Evolutionary conservation across 1,139 yeast genomes (phyloP).

Genomic region (Yamadazyma siamensis): DNA sequence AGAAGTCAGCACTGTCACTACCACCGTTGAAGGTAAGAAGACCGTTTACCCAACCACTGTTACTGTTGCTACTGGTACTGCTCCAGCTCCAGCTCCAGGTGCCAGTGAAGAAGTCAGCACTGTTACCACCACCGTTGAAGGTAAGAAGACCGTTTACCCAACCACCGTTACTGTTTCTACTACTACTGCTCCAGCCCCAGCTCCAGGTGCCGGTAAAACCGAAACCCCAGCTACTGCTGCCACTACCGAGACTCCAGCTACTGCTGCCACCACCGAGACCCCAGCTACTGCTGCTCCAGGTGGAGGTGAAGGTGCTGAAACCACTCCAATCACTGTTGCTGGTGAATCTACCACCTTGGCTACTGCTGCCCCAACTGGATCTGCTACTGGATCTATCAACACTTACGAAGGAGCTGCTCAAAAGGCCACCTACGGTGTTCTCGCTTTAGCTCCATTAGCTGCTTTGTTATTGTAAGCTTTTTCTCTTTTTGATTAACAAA

Average conservation of each 20-base stretch:
- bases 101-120: too few relatives aligned
- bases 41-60: slow-evolving; percentile 5
- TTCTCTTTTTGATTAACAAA: slow-evolving; percentile 1
- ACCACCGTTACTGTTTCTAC: slow-evolving; percentile 1
- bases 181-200: slow-evolving; percentile 4
- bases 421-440: slow-evolving; percentile 17
- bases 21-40: slow-evolving; percentile 9
- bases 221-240: slow-evolving; percentile 19
- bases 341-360: slow-evolving; percentile 14
- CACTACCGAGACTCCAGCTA: background rate
- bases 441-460: slow-evolving; percentile 12
- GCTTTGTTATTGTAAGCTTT: slow-evolving; percentile 13
- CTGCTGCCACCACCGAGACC: slow-evolving; percentile 9
- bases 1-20: slow-evolving; percentile 2
- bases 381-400: slow-evolving; percentile 15
- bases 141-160: slow-evolving; percentile 5
- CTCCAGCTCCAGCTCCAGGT: slow-evolving; percentile 4
- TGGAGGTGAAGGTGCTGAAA: slow-evolving; percentile 13
- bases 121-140: slow-evolving; percentile 10
- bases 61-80: slow-evolving; percentile 4
- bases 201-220: slow-evolving; percentile 18
- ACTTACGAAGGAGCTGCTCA: slow-evolving; percentile 24
- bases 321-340: slow-evolving; percentile 17
- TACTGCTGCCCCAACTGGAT: slow-evolving; percentile 19
- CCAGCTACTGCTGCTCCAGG: slow-evolving; percentile 5